Conservation (phyloP, 2,329 filamentous ascomycete genomes). For the Pseudogymnoascus sp. region DNA sequence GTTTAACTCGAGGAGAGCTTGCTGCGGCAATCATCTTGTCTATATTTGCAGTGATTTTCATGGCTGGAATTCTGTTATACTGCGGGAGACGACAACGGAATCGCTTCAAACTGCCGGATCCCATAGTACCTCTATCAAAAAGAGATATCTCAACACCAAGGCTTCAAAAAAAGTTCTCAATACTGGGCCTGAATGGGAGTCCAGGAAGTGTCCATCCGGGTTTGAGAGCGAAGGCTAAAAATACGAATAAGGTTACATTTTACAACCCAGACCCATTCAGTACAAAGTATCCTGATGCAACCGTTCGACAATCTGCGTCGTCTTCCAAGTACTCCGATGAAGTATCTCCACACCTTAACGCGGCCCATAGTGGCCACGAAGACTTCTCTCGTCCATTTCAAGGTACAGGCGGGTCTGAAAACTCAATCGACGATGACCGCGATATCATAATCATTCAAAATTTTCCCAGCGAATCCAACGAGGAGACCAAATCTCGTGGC, state of each 20-base stretch:
- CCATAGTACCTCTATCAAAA: neutral
- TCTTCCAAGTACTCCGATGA: neutral
- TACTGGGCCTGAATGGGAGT: neutral
- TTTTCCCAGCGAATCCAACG: neutral
- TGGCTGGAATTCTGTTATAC: neutral
- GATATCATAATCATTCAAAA: constrained; percentile 7
- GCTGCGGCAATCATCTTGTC: neutral
- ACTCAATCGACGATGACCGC: neutral
- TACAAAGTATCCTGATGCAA: neutral
- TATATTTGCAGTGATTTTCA: neutral
- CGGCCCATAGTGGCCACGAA: neutral
- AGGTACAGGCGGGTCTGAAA: neutral
- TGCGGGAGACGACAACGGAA: neutral
- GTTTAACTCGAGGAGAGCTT: neutral
- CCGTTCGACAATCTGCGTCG: neutral
- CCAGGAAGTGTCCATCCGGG: neutral
- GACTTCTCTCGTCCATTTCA: neutral
- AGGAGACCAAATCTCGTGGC: neutral
- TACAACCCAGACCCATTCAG: neutral
- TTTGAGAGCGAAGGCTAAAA: neutral
- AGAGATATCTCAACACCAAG: neutral
- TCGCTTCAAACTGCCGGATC: neutral
- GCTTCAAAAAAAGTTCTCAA: neutral
- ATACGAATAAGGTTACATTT: neutral
- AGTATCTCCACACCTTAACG: neutral